These are phyloP conservation scores for Alternaria sp. DNA, from an alignment of 2,329 filamentous ascomycete genomes.

Conservation along the genomic window DNA sequence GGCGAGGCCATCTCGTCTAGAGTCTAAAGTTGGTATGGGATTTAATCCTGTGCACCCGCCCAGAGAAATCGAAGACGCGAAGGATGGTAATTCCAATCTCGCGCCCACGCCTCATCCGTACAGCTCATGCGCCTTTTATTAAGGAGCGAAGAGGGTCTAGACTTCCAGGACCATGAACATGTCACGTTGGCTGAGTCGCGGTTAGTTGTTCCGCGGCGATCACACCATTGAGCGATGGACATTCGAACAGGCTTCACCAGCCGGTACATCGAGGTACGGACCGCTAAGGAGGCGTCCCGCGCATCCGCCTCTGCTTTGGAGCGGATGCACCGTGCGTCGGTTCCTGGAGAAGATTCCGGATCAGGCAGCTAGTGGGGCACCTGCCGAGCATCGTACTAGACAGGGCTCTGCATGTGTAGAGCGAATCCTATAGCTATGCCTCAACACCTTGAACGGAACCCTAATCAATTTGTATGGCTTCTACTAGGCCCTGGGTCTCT, in stretches of 20 bases:
- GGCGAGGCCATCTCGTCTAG: not conserved
- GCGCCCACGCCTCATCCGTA: not conserved
- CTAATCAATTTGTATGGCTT: not conserved
- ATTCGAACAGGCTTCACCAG: not conserved
- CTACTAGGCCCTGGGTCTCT: not conserved
- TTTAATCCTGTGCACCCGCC: not conserved
- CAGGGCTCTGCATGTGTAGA: not conserved
- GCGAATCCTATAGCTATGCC: not conserved
- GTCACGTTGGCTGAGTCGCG: not conserved
- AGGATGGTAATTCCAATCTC: not conserved
- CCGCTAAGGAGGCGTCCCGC: not conserved
- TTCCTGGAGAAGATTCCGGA: not conserved
- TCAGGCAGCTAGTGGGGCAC: slow-evolving; percentile 9
- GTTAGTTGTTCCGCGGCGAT: not conserved
- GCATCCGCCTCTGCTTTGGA: not conserved
- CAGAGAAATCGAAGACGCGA: slow-evolving; percentile 1
- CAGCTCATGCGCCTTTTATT: not conserved
- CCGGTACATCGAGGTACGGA: not conserved
- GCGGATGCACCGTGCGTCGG: not conserved
- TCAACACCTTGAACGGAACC: not conserved
- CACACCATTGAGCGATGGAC: not conserved
- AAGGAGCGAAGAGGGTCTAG: not conserved
- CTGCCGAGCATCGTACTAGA: not conserved
- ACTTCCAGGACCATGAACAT: not conserved
- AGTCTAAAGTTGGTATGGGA: not conserved